phyloP scores from a whole-genome alignment of 345 rosid genomes.

The Carallia brachiata region DNA sequence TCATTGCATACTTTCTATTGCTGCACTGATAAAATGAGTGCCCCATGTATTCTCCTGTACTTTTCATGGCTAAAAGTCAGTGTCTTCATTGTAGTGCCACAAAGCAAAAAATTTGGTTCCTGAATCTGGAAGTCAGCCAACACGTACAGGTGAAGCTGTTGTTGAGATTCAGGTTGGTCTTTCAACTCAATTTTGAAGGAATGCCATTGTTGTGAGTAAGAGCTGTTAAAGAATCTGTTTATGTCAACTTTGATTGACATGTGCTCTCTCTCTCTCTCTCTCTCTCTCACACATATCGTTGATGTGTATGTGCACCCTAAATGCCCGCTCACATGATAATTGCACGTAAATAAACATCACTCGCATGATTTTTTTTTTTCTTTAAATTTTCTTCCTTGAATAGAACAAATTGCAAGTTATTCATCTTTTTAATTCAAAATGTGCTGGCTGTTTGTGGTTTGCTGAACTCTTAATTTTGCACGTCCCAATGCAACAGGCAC shows the following conservation, averaged over 20 bases:
- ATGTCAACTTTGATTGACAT: not conserved
- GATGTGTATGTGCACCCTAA: too few species aligned
- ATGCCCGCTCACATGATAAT: too few species aligned
- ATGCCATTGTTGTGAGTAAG: not conserved
- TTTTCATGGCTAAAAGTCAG: slow-evolving; percentile 33
- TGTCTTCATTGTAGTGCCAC: slow-evolving; percentile 73
- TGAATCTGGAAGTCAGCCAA: slow-evolving; percentile 99
- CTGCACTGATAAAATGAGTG: slow-evolving; percentile 21
- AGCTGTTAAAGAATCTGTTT: not conserved
- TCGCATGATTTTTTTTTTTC: not conserved
- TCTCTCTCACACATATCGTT: too few species aligned
- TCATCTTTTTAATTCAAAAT: slow-evolving; percentile 10
- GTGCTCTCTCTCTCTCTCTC: not conserved
- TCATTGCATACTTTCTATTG: slow-evolving; percentile 2
- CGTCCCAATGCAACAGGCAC: slow-evolving; percentile 62
- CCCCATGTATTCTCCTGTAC: slow-evolving; percentile 20
- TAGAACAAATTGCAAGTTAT: not conserved
- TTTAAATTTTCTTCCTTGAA: not conserved
- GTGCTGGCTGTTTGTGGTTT: not conserved
- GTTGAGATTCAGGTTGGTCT: slow-evolving; percentile 87
- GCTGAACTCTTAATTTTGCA: slow-evolving; percentile 18
- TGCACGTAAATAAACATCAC: too few species aligned
- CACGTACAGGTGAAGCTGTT: slow-evolving; percentile 97
- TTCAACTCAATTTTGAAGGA: slow-evolving; percentile 16
- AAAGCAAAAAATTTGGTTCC: slow-evolving; percentile 99